Conservation (phyloP, 2,329 filamentous ascomycete species). For the Sclerotinia nivalis region DNA sequence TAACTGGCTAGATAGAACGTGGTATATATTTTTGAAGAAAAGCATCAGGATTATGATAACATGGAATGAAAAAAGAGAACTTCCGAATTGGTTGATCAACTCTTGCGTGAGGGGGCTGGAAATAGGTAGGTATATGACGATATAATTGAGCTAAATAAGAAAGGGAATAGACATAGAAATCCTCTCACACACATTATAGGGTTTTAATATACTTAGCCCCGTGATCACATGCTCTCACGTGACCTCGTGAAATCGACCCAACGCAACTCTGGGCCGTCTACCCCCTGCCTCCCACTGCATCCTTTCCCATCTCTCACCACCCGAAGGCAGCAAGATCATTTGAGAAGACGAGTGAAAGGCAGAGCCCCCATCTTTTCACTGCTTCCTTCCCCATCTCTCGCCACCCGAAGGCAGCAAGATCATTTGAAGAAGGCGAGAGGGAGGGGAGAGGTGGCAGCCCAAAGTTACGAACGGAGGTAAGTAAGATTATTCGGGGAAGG, state of each 20-base stretch:
- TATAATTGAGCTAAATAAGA: background rate
- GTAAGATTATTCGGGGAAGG: background rate
- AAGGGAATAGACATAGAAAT: background rate
- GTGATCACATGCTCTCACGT: background rate
- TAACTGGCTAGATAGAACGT: no score
- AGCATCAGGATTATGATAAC: no score
- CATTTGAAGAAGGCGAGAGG: background rate
- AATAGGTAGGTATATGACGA: no score
- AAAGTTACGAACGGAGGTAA: background rate
- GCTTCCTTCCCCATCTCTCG: background rate
- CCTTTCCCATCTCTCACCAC: background rate
- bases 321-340: background rate
- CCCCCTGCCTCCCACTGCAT: background rate
- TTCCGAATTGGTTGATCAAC: no score
- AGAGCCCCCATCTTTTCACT: background rate
- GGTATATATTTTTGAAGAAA: no score
- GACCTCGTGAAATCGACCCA: background rate
- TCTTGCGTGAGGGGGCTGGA: no score
- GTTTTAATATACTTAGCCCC: background rate
- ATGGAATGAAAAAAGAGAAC: no score
- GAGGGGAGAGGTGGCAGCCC: no score
- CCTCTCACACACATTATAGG: background rate
- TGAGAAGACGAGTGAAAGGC: background rate
- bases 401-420: background rate
- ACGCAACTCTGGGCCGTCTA: background rate